Evolutionary conservation across 2,329 filamentous ascomycete genomes (phyloP).

Genomic region (Lizonia empirigonia): DNA sequence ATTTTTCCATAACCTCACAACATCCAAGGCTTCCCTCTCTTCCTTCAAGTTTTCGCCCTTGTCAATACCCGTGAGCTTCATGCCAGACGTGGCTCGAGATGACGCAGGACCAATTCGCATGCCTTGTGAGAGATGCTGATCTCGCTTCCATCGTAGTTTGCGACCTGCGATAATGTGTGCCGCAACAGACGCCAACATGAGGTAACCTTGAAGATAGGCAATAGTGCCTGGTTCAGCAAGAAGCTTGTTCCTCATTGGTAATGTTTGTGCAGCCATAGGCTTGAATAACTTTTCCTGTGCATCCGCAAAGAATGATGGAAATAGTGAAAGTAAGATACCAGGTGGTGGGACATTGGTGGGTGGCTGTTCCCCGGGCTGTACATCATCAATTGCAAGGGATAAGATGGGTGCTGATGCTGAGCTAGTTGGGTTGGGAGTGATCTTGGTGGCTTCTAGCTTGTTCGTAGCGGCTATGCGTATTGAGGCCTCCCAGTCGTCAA

Average conservation of each 20-base stretch:
- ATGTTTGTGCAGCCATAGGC: conserved; percentile 64
- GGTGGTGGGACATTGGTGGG: conserved; percentile 91
- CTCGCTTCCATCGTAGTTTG: conserved; percentile 87
- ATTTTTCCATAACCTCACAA: conserved; percentile 74
- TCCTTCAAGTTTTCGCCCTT: conserved; percentile 82
- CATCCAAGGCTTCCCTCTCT: conserved; percentile 81
- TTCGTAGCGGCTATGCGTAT: conserved; percentile 26
- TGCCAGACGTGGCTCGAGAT: conserved; percentile 71
- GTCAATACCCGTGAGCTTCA: conserved; percentile 90
- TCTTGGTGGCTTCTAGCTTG: conserved; percentile 4
- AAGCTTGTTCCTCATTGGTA: conserved; percentile 66
- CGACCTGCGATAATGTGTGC: conserved; percentile 84
- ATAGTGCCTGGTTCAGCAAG: conserved; percentile 67
- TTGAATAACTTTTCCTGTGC: conserved; percentile 70
- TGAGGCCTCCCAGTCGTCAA: conserved; percentile 50
- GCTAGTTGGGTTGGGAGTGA: neutral
- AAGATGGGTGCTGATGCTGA: conserved; percentile 27
- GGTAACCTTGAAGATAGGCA: conserved; percentile 67
- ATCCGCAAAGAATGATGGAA: conserved; percentile 71
- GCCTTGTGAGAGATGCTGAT: conserved; percentile 80
- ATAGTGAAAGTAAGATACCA: conserved; percentile 77
- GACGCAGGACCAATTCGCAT: conserved; percentile 83
- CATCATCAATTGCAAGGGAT: conserved; percentile 28
- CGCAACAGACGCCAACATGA: conserved; percentile 68
- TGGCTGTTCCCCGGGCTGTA: conserved; percentile 53